A percentile compares a stretch with the other conserved stretches of the same genome.
These are phyloP conservation scores for Chenopodium formosanum DNA, from an alignment of 148 eudicot species.

Conservation along the genomic window DNA sequence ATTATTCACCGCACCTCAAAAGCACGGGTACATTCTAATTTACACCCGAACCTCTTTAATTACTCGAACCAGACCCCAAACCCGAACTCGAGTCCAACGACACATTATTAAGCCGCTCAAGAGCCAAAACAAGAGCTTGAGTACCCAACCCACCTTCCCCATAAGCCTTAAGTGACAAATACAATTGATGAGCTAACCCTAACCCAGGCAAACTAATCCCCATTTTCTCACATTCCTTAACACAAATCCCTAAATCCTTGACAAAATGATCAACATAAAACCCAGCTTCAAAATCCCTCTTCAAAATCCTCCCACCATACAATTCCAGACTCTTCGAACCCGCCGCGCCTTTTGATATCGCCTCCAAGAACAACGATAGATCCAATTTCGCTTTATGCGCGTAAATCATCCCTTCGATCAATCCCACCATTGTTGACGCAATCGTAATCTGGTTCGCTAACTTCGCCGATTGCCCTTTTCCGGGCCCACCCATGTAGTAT, in stretches of 20 bases:
- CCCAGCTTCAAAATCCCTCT: constrained; percentile 76
- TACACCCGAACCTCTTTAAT: too few relatives aligned
- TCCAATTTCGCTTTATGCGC: constrained; percentile 70
- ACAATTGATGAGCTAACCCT: constrained; percentile 85
- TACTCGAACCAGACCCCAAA: too few relatives aligned
- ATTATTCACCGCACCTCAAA: too few relatives aligned
- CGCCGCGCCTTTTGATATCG: constrained; percentile 80
- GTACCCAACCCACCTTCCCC: constrained; percentile 92
- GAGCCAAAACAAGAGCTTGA: constrained; percentile 79
- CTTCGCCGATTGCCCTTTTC: constrained; percentile 80
- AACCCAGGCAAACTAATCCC: constrained; percentile 83
- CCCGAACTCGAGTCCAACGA: constrained; percentile 30
- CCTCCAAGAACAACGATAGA: constrained; percentile 42
- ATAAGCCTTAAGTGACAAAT: constrained; percentile 83
- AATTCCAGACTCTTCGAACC: constrained; percentile 83
- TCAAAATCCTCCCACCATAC: constrained; percentile 70
- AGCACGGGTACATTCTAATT: too few relatives aligned
- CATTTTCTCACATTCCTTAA: constrained; percentile 89
- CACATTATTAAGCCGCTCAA: constrained; percentile 80
- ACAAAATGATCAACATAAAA: constrained; percentile 89
- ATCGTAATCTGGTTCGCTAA: constrained; percentile 78
- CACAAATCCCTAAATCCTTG: constrained; percentile 93
- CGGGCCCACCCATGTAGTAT: constrained; percentile 89
- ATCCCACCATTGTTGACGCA: constrained; percentile 74
- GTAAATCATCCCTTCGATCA: constrained; percentile 71